These are phyloP conservation scores for Telopea speciosissima DNA, from an alignment of 177 flowering plant genomes.

Conservation along the genomic window DNA sequence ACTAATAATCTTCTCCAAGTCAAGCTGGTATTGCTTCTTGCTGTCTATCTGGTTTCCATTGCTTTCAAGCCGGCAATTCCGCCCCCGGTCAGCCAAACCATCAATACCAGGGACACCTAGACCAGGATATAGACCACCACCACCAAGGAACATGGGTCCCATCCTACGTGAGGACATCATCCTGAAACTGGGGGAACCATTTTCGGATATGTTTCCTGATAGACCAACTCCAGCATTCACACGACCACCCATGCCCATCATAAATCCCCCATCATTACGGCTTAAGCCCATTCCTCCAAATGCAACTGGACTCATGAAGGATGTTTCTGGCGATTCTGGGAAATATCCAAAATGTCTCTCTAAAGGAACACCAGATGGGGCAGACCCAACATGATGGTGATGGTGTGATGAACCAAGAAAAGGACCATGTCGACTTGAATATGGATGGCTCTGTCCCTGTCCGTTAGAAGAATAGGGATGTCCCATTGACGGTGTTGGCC, in stretches of 20 bases:
- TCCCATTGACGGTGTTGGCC: conserved; percentile 47
- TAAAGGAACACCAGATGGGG: conserved; percentile 75
- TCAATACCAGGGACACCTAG: conserved; percentile 36
- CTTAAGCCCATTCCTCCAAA: conserved; percentile 51
- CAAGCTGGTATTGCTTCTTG: conserved; percentile 88
- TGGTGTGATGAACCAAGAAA: conserved; percentile 42
- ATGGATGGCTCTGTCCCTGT: conserved; percentile 56
- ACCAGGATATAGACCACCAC: conserved; percentile 50
- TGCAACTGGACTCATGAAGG: conserved; percentile 41
- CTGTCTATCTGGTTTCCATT: conserved; percentile 56
- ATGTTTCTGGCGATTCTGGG: conserved; percentile 73
- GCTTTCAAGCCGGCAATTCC: conserved; percentile 60
- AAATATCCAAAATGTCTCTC: conserved; percentile 71
- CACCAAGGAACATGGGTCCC: conserved; percentile 54
- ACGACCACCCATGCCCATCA: conserved; percentile 50
- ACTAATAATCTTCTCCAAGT: conserved; percentile 75
- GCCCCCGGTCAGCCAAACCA: conserved; percentile 58
- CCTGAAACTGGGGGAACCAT: conserved; percentile 58
- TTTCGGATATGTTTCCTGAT: conserved; percentile 60
- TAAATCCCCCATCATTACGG: conserved; percentile 44
- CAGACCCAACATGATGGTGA: conserved; percentile 87
- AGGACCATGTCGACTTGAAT: conserved; percentile 38
- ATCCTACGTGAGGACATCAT: conserved; percentile 71
- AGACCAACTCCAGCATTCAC: conserved; percentile 38
- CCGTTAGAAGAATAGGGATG: conserved; percentile 49